Base-by-base conservation (phyloP, 805 yeast species). In the Starmerella potacharoeniae region DNA sequence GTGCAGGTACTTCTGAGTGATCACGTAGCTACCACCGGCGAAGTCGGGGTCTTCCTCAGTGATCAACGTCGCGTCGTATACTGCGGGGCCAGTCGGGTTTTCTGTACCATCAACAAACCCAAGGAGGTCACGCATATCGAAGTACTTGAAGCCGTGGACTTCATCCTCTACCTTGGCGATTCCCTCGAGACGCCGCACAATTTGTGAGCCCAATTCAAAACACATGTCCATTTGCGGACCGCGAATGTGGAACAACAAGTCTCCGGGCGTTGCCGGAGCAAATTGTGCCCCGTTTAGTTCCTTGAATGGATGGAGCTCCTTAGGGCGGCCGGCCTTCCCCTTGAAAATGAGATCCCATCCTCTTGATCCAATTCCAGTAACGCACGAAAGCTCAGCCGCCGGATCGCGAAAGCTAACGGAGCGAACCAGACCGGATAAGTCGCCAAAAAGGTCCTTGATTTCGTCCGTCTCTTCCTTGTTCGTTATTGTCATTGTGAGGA, bases 101-200 rank as follows among this genome's bases (percentile, higher is more conserved):
- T 63, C 65, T 6, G 65, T 61, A 36, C 65, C 65, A 43, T 62
- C 65, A 5, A 62, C 64, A 49, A 62, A 62, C 13, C 65, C 65
- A 11, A 62, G 60, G 8, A 62, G 59, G 44, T 62, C 64, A 16
- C 65, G 63, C 36, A 48, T 51, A 47, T 62, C 65, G 33, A 53
- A 57, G 55, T 61, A 61, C 40, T 63, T 60, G 54, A 62, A 62
- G 28, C 63, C 62, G 50, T 53, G 57, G 7, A 64, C 64, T 57
- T 62, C 65, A 46, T 62, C 65, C 33, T 54, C 60, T 17, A 62
- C 58, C 10, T 44, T 48, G 17, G 58, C 64, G 6, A 56, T 36
- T 43, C 54, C 63, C 4, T 54, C 60, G 8, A 62, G 52, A 16
- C 33, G 36, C 28, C 41, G 33, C 37, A 54, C 51, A 14, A 62